Evolutionary conservation across 495 filamentous ascomycete species (phyloP).

Genomic region (Lentithecium fluviatile): DNA sequence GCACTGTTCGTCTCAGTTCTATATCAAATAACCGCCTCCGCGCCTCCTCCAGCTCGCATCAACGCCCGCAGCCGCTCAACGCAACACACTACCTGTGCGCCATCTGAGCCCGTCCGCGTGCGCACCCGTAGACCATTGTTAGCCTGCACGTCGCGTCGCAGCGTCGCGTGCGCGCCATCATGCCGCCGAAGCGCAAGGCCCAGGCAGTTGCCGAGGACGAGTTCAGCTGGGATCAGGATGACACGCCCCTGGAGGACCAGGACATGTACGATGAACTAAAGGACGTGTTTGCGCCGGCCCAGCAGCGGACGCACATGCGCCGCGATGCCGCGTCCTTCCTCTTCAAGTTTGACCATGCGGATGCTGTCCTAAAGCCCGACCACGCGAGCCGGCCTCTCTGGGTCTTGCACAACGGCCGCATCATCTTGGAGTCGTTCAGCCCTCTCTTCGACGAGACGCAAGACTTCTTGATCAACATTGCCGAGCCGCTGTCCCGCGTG

Average conservation of each 20-base stretch:
- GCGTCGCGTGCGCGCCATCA: constrained; percentile 37
- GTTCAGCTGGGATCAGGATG: constrained; percentile 58
- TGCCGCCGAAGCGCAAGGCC: constrained; percentile 82
- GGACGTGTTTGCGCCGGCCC: constrained; percentile 58
- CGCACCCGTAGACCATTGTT: too few species aligned
- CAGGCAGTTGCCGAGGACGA: constrained; percentile 59
- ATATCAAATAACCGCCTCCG: too few species aligned
- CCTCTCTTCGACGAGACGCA: constrained; percentile 80
- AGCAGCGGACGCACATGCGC: constrained; percentile 26
- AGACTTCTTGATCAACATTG: constrained; percentile 93
- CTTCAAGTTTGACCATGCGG: constrained; percentile 77
- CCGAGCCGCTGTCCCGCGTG: constrained; percentile 87
- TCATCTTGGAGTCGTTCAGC: constrained; percentile 95
- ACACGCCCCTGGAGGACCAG: constrained; percentile 39
- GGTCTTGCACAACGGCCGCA: constrained; percentile 80
- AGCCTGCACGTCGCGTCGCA: background rate
- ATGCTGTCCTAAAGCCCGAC: constrained; percentile 78
- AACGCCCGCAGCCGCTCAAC: too few species aligned
- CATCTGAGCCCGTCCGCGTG: too few species aligned
- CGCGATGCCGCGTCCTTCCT: constrained; percentile 48
- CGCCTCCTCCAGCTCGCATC: too few species aligned
- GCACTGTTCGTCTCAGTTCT: too few species aligned
- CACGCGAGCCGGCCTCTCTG: constrained; percentile 85
- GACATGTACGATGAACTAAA: constrained; percentile 60
- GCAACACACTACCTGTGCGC: too few species aligned